Evolutionary conservation across 352 stramenopile genomes (phyloP).

Genomic region (Phytophthora crassamura): DNA sequence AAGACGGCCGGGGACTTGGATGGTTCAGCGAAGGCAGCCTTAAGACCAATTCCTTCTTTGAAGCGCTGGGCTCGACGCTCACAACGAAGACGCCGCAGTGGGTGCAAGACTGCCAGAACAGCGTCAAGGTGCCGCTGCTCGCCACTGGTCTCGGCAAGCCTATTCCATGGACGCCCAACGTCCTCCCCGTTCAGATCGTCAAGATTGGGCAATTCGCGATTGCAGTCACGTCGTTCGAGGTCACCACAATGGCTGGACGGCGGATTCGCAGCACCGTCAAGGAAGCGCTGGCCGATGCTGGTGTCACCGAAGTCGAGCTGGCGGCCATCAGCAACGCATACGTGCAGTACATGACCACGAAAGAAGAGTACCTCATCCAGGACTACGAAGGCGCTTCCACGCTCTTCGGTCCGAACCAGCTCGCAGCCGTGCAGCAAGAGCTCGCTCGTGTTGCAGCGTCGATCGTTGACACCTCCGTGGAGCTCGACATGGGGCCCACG

Average conservation of each 20-base stretch:
- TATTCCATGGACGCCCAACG: conserved; percentile 43
- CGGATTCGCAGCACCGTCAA: conserved; percentile 44
- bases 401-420: conserved; percentile 65
- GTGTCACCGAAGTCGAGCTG: conserved; percentile 49
- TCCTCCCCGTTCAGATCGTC: conserved; percentile 57
- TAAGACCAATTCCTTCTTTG: conserved; percentile 36
- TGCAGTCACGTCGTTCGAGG: conserved; percentile 56
- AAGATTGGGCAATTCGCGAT: conserved; percentile 53
- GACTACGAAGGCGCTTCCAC: conserved; percentile 34
- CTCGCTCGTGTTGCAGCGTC: conserved; percentile 37
- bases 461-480: not conserved
- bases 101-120: conserved; percentile 43
- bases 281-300: conserved; percentile 24
- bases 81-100: conserved; percentile 38
- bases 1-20: conserved; percentile 41
- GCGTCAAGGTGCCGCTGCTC: conserved; percentile 44
- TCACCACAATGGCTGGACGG: conserved; percentile 60
- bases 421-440: conserved; percentile 56
- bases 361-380: conserved; percentile 59
- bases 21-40: conserved; percentile 38
- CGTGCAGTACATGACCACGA: conserved; percentile 60
- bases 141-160: conserved; percentile 41
- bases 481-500: conserved; percentile 21
- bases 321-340: conserved; percentile 58
- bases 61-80: conserved; percentile 5